These are phyloP conservation scores for Coemansia sp. DNA, from an alignment of 192 early-diverging fungal species.

Conservation along the genomic window DNA sequence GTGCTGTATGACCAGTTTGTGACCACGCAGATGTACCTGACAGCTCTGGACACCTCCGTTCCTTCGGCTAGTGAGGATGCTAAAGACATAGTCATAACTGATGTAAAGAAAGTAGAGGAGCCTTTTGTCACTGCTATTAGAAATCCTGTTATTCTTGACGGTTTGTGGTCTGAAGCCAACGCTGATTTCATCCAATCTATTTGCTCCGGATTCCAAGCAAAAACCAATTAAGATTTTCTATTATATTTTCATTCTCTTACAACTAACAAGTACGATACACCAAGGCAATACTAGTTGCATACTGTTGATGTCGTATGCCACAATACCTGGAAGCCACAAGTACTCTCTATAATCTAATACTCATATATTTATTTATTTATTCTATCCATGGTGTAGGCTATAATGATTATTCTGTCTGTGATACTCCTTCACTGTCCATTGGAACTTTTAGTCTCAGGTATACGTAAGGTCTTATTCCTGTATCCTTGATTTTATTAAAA, in stretches of 20 bases:
- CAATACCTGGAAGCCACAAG: no score
- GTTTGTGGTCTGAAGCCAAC: not conserved
- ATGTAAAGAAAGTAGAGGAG: not conserved
- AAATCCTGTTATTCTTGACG: not conserved
- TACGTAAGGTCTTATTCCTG: no score
- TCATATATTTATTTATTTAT: no score
- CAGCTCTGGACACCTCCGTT: not conserved
- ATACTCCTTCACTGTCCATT: no score
- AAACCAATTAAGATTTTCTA: not conserved
- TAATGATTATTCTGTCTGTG: no score
- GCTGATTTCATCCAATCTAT: not conserved
- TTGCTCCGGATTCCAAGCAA: constrained; percentile 4
- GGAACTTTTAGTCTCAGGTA: no score
- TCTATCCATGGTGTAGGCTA: no score
- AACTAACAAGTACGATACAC: no score
- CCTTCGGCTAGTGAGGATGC: not conserved
- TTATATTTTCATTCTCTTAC: not conserved
- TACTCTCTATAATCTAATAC: no score
- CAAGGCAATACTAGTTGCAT: no score
- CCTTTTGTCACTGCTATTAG: not conserved
- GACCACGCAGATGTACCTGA: constrained; percentile 21
- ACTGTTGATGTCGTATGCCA: no score
- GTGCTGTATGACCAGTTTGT: constrained; percentile 59
- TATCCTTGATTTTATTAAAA: no score
- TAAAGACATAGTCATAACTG: not conserved